Conservation (phyloP, 2,329 filamentous ascomycete genomes). For the Fusarium nygamai region DNA sequence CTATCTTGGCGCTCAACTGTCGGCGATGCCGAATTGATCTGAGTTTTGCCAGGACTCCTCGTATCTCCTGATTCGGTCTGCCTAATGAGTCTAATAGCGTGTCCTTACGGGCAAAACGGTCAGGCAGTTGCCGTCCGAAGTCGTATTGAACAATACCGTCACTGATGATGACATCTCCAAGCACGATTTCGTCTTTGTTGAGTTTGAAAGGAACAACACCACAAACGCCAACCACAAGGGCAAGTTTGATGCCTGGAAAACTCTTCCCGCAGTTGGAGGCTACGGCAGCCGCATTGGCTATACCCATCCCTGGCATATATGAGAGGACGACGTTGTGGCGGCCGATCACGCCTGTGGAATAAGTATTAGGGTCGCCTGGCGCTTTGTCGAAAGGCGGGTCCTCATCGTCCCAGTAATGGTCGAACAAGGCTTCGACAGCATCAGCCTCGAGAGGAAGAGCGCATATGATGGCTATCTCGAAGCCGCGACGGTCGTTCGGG, state of each 20-base stretch:
- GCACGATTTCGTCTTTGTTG: not conserved
- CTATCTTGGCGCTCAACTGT: no score
- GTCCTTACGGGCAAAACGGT: not conserved
- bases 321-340: not conserved
- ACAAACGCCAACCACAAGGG: not conserved
- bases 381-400: not conserved
- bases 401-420: not conserved
- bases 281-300: not conserved
- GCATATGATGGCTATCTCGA: not conserved
- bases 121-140: not conserved
- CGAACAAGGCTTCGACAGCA: not conserved
- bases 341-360: not conserved
- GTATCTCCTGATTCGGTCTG: not conserved
- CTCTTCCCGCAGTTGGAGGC: not conserved
- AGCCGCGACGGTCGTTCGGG: not conserved
- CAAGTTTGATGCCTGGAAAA: not conserved
- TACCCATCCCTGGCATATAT: not conserved
- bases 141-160: not conserved
- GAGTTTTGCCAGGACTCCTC: not conserved
- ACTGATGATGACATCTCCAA: not conserved
- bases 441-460: not conserved
- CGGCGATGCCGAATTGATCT: no score
- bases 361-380: no score
- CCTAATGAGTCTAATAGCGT: no score
- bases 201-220: accelerated